Base-by-base conservation (phyloP, 2,329 filamentous ascomycete genomes). In the Sporothrix sp. region DNA sequence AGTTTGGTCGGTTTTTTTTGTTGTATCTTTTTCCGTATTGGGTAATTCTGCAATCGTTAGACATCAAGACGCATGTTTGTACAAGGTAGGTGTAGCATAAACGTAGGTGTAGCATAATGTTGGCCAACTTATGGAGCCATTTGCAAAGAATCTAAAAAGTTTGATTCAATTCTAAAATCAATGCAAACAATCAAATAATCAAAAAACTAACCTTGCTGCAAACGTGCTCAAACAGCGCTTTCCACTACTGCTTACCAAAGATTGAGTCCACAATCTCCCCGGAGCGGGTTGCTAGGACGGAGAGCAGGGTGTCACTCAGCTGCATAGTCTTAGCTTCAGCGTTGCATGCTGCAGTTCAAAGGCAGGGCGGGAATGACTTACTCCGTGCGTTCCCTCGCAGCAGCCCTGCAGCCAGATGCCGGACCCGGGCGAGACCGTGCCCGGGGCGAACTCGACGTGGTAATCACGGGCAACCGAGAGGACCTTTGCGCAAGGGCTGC, bases 361-460 rank as follows among this genome's bases (percentile, higher is more conserved):
- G 16, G n/a, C n/a, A n/a, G n/a, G n/a, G n/a, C n/a, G 38, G 38
- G 18, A 20, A 81, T 4, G 16, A 44, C 85, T 81, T 77, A 91
- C 85, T 53, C 91, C 91, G 66, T 97, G 91, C 30, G 89, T 95
- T 55, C 76, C 81, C 71, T 97, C 90, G 64, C 89, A 94, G 70
- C 90, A 96, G 28, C 91, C 91, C 66, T 97, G 93, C 59, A 97
- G 73, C 84, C 87, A 97, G 52, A 97, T 74, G 3, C 90, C 90
- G 13, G 87, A 84, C 39, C 82, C 79, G 0, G 74, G 63, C n/a
- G 80, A 76, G 30, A 97, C 84, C 43, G 77, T 74, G 27, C 78
- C 82, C 1, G 77, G 70, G 44, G 78, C 74, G 63, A 94, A 88
- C 52, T 82, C 71, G 44, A 96, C 79, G 47, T 76, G 76, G 66